These are phyloP conservation scores for Lichtheimia hyalospora DNA, from an alignment of 371 early-diverging fungal genomes.

Conservation along the genomic window DNA sequence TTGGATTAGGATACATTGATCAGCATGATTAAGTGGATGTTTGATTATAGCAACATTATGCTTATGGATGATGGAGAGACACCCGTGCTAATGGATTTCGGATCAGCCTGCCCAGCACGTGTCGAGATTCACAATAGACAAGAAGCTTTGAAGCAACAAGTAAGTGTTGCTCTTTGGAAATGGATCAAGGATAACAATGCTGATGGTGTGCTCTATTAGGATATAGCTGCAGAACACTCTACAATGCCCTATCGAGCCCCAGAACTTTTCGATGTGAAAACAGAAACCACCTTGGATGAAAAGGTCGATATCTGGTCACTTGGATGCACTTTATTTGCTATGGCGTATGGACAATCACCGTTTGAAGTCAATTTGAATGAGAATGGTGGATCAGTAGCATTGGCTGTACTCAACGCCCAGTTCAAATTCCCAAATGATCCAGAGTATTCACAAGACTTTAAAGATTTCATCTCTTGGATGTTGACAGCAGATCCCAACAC, in stretches of 20 bases:
- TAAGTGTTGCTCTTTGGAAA: conserved; percentile 1
- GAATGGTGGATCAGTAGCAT: conserved; percentile 72
- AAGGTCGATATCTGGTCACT: conserved; percentile 83
- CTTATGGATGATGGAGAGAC: conserved; percentile 66
- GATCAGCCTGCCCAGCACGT: conserved; percentile 64
- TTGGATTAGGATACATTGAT: conserved; percentile 3
- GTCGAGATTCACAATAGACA: conserved; percentile 58
- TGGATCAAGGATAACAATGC: neutral
- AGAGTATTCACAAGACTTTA: conserved; percentile 60
- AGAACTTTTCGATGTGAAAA: conserved; percentile 80
- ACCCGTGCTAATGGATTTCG: conserved; percentile 80
- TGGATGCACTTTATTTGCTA: conserved; percentile 74
- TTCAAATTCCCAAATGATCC: conserved; percentile 54
- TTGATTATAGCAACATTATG: conserved; percentile 49
- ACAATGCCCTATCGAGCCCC: conserved; percentile 82
- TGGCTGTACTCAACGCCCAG: conserved; percentile 73
- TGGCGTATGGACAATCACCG: conserved; percentile 75
- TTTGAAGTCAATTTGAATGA: conserved; percentile 71
- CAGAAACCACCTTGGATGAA: conserved; percentile 59
- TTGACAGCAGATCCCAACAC: conserved; percentile 61
- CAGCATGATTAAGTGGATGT: neutral
- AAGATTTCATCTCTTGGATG: conserved; percentile 66
- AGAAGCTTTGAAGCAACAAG: conserved; percentile 67
- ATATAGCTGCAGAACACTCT: conserved; percentile 73
- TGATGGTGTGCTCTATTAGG: conserved; percentile 26